Percentiles rank a stretch among this genome's conserved stretches.
Evolutionary conservation across 2,329 filamentous ascomycete species (phyloP).

Genomic region (Ophiosphaerella korrae): DNA sequence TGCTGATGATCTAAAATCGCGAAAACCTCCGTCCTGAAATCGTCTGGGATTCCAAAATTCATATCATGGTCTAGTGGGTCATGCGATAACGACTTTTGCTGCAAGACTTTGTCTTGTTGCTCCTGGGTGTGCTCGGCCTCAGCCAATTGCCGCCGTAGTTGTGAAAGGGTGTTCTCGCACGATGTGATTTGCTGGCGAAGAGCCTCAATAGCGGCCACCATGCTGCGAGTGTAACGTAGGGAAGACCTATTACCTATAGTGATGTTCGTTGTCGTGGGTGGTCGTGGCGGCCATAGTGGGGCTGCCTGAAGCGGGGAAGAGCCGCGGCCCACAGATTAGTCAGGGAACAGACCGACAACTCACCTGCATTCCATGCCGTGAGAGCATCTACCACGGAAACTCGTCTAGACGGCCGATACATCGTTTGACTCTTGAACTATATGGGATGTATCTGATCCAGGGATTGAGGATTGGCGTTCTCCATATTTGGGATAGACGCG

Average conservation of each 20-base stretch:
- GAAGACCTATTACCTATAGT: not conserved
- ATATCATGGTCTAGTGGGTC: constrained; percentile 44
- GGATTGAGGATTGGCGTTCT: no score
- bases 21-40: constrained; percentile 51
- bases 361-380: no score
- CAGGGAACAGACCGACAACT: no score
- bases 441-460: no score
- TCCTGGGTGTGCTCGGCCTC: constrained; percentile 48
- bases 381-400: no score
- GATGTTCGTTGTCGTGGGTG: constrained; percentile 2
- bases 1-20: constrained; percentile 38
- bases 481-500: no score
- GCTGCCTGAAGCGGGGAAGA: not conserved
- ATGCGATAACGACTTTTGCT: constrained; percentile 19
- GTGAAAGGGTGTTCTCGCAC: constrained; percentile 49
- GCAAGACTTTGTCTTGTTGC: constrained; percentile 26
- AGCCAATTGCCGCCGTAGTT: constrained; percentile 49
- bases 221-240: constrained; percentile 4
- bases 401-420: no score
- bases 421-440: no score
- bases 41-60: constrained; percentile 49
- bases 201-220: constrained; percentile 38
- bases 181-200: constrained; percentile 50
- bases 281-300: not conserved
- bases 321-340: no score